Percentiles rank a stretch among this genome's conserved stretches.
These are phyloP conservation scores for Galeopsis tetrahit DNA, from an alignment of 257 asterid genomes.

Conservation along the genomic window DNA sequence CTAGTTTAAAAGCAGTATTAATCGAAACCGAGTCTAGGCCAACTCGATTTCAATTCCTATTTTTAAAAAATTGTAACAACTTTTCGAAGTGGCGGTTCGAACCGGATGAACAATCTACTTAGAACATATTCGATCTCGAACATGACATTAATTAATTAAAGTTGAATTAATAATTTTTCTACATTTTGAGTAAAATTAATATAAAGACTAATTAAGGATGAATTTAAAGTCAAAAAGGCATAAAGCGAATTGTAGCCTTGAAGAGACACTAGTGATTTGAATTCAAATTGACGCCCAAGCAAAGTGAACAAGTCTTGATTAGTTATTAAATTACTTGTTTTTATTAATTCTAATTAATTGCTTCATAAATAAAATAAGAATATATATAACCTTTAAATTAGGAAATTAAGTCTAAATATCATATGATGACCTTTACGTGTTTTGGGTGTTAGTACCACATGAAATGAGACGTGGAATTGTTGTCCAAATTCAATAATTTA, in stretches of 20 bases:
- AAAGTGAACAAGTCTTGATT: slow-evolving; percentile 19
- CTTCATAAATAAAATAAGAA: slow-evolving; percentile 24
- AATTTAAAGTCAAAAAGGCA: slow-evolving; percentile 8
- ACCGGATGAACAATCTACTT: too few relatives aligned
- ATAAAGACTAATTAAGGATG: not conserved
- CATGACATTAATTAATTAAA: too few relatives aligned
- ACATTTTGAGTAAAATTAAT: too few relatives aligned
- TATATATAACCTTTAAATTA: not conserved
- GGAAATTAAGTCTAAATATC: not conserved
- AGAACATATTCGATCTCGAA: too few relatives aligned
- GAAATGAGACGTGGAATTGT: slow-evolving; percentile 24
- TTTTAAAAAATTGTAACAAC: too few relatives aligned
- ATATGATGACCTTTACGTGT: slow-evolving; percentile 28
- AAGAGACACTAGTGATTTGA: not conserved
- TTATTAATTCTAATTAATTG: not conserved
- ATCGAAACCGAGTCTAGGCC: too few relatives aligned
- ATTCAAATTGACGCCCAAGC: slow-evolving; percentile 29
- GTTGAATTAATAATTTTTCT: too few relatives aligned
- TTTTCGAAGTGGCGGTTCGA: too few relatives aligned
- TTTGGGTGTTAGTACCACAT: slow-evolving; percentile 30
- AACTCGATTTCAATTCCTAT: too few relatives aligned
- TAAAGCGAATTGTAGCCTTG: not conserved
- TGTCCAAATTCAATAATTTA: not conserved
- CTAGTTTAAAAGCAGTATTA: too few relatives aligned
- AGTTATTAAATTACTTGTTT: slow-evolving; percentile 10